Base-by-base conservation (phyloP, 179 eudicot species). In the Beta corolliflora region DNA sequence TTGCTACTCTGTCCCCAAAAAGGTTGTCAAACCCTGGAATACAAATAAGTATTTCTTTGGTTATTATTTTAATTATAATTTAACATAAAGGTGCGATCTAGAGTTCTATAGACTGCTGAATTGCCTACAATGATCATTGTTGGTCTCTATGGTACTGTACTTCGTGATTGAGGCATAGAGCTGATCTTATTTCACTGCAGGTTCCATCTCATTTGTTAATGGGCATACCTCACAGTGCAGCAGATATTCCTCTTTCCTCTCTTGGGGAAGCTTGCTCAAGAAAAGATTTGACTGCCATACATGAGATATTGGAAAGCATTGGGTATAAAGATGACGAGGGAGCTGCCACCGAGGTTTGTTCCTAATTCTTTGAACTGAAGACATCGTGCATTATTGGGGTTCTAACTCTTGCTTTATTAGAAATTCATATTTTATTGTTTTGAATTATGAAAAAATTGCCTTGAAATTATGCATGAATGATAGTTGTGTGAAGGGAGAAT, bases 311-410 rank as follows among this genome's bases (percentile, higher is more conserved):
- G 48, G 95, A 94, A 86, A 88, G 83, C 68, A 80, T 88, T 70
- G 97, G 93, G 60, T 93, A 93, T 84, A 94, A 92, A 86, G 95
- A 93, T 85, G 98, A 94, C 5, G 97, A 93, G 84, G 98, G 98
- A 77, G 92, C 98, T 83, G 95, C 99, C 68, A 90, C 98, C 78
- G 98, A 95, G 99, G 98, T 95, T 84, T 79, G 89, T 85, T 64
- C 77, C 76, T 21, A 21, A 77, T 61, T 56, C 45, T 54, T 60
- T 70, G 23, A 66, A 56, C 58, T 58, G 29, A n/a, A 13, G 60
- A 29, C n/a, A n/a, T 72, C 21, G 21, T 70, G 65, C n/a, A 60
- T 77, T 72, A 31, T 23, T 61, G 52, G 69, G 64, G 58, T 70
- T 69, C 56, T 29, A 12, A 66, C 66, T 23, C 66, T 66, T 48